Evolutionary conservation across 1,284 basidiomycete genomes (phyloP), one percentile per base, ranked within the genome.

Genomic region (Rhodofomes roseus): DNA sequence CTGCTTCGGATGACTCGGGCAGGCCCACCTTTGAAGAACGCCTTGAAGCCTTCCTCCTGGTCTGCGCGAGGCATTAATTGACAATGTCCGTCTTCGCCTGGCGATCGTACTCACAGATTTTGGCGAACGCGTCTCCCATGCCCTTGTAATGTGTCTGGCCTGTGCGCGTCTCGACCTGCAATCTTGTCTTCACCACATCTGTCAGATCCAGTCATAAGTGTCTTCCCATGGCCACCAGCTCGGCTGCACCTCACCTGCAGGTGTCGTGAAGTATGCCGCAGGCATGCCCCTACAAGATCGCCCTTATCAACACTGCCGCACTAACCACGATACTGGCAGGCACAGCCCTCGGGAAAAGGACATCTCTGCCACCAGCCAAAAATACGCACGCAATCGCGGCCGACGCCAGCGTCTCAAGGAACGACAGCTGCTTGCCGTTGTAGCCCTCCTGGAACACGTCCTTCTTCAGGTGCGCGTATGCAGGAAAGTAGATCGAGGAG

Each of bases 141-240:
- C 97, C 96, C 74, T 92, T 94, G 80, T 99, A 99, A 62, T 90
- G 81, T 4, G 94, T 93, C 74, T 99, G 88, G 18, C 96, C 97
- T 67, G 92, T 90, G 63, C 90, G 84, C 37, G 95, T 91, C 75
- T 99, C 97, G n/a, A 95, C 90, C 74, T 99, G 97, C 64, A 99
- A 79, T 59, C 96, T 88, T n/a, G 96, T 99, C 84, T 99, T 99
- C 74, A 98, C 93, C 61, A 99, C 97, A 75, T 99, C 96, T 87
- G 74, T 71, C 75, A 34, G 67, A 14, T 27, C 16, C 25, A 34
- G 59, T 60, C 54, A 65, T 77, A 39, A 76, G 64, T 52, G 37
- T 57, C 59, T 60, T 64, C 25, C 58, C 69, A 60, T 62, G 56
- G 44, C 40, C 31, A 18, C 34, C 46, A 44, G n/a, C 37, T 55